phyloP scores from a whole-genome alignment of 257 asterid species.

The Thymus mandschuricus region DNA sequence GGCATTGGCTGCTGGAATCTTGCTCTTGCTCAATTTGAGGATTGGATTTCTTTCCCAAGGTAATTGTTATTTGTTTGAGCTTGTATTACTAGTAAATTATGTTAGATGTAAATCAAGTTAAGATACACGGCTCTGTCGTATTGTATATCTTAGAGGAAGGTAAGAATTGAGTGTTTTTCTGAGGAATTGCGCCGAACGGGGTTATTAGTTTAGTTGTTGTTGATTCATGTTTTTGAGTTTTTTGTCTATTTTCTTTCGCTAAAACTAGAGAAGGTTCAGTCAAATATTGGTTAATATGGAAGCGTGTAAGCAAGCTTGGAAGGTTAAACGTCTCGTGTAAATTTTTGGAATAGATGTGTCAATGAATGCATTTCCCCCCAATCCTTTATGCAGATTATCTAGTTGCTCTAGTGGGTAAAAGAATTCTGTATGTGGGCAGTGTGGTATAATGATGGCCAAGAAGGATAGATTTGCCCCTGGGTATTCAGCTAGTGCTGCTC shows the following conservation, averaged over 20 bases:
- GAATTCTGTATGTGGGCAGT: conserved; percentile 26
- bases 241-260: conserved; percentile 3
- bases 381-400: conserved; percentile 41
- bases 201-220: background rate
- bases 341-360: conserved; percentile 25
- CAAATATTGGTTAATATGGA: background rate
- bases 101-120: background rate
- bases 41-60: conserved; percentile 41
- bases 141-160: background rate
- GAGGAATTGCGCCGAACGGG: background rate
- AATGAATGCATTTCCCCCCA: conserved; percentile 31
- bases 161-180: background rate
- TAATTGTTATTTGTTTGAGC: conserved; percentile 34
- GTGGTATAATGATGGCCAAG: conserved; percentile 56
- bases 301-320: conserved; percentile 2
- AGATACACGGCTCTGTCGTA: conserved; percentile 1
- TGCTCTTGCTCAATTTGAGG: conserved; percentile 37
- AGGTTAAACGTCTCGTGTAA: conserved; percentile 18
- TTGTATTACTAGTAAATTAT: conserved; percentile 18
- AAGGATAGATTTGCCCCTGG: conserved; percentile 60
- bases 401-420: conserved; percentile 23
- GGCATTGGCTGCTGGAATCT: conserved; percentile 38
- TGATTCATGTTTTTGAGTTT: background rate
- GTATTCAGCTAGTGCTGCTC: conserved; percentile 53
- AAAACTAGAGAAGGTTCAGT: background rate